Evolutionary conservation across 2,329 filamentous ascomycete genomes (phyloP).

Genomic region (Xylariales sp.): DNA sequence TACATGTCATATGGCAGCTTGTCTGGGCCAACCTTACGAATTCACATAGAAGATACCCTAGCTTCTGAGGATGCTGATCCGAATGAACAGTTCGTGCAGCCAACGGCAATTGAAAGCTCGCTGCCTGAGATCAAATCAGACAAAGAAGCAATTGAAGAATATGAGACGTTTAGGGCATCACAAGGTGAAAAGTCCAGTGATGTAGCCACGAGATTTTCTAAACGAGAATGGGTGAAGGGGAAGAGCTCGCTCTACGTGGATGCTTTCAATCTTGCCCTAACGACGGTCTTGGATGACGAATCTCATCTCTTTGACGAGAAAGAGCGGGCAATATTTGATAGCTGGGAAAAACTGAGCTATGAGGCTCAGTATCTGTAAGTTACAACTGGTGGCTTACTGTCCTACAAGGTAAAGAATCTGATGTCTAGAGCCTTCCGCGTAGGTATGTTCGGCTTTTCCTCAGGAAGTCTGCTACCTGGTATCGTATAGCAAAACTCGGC

Average conservation of each 20-base stretch:
- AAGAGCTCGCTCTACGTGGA: constrained; percentile 94
- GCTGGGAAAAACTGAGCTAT: constrained; percentile 72
- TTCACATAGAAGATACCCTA: constrained; percentile 11
- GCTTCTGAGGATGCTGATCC: constrained; percentile 25
- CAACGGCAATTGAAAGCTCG: constrained; percentile 67
- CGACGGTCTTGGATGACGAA: constrained; percentile 87
- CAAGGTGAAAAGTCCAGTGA: constrained; percentile 42
- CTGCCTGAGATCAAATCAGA: constrained; percentile 65
- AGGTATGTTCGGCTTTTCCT: constrained; percentile 92
- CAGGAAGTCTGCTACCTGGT: constrained; percentile 88
- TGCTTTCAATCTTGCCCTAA: constrained; percentile 88
- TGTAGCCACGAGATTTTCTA: constrained; percentile 44
- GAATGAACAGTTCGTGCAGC: constrained; percentile 25
- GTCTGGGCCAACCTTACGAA: background rate
- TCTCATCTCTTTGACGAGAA: constrained; percentile 78
- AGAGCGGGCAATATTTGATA: constrained; percentile 70
- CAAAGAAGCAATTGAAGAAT: constrained; percentile 71
- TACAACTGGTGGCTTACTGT: background rate
- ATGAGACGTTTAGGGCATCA: constrained; percentile 65
- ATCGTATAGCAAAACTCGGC: constrained; percentile 70
- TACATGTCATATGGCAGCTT: constrained; percentile 8
- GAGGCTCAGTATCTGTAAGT: constrained; percentile 86
- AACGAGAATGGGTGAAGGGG: constrained; percentile 64
- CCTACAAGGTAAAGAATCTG: no score
- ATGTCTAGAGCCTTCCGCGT: constrained; percentile 3